Evolutionary conservation across 73 alveolate genomes (phyloP).

Genomic region (Paramecium sexaurelia): DNA sequence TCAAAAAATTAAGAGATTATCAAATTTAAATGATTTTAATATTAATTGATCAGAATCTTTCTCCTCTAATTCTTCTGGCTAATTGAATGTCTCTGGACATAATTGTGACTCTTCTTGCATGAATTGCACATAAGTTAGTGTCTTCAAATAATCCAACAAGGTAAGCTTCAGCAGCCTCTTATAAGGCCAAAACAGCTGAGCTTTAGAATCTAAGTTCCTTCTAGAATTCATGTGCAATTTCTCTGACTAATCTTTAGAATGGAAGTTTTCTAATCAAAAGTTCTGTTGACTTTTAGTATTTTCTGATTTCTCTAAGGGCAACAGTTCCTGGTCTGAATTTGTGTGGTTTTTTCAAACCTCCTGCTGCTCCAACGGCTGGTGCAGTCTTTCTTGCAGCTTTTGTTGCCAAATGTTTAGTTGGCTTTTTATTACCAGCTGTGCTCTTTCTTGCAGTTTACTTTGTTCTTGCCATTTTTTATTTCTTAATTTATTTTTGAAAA

Average conservation of each 20-base stretch:
- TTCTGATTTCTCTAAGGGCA: constrained; percentile 89
- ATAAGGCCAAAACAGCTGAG: constrained; percentile 91
- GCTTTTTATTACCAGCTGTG: constrained; percentile 80
- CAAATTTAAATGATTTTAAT: neutral
- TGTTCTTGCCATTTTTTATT: constrained; percentile 76
- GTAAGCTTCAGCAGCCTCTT: constrained; percentile 94
- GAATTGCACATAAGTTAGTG: constrained; percentile 94
- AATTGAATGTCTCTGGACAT: constrained; percentile 93
- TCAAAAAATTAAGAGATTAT: neutral
- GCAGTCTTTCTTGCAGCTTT: constrained; percentile 91
- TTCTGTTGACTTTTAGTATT: constrained; percentile 86
- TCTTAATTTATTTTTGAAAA: neutral
- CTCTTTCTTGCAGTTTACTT: constrained; percentile 75
- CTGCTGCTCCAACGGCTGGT: constrained; percentile 68
- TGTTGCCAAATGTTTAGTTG: constrained; percentile 80
- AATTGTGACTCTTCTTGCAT: constrained; percentile 93
- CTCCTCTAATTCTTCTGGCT: constrained; percentile 96
- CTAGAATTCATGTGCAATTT: constrained; percentile 89
- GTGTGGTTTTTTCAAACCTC: constrained; percentile 85
- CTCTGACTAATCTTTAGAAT: constrained; percentile 95
- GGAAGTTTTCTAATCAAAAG: constrained; percentile 91
- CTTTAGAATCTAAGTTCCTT: constrained; percentile 92
- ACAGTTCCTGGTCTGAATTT: constrained; percentile 95
- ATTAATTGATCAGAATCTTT: constrained; percentile 72
- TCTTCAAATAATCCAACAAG: constrained; percentile 93